Base-by-base conservation (phyloP, 129 eudicot species). In the Pulicaria dysenterica region DNA sequence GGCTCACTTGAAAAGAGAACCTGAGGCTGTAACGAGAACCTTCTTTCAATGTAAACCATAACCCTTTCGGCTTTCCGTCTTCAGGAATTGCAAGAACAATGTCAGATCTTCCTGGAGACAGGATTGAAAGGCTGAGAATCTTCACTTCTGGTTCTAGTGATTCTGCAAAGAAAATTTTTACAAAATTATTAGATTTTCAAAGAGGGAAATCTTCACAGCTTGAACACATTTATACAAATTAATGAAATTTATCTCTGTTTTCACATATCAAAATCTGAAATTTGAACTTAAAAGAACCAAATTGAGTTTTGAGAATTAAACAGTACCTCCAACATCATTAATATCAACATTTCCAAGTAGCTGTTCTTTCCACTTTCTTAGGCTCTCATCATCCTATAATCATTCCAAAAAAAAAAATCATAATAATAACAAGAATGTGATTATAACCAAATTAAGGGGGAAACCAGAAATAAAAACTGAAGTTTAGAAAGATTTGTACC, bases 311-410 rank as follows among this genome's bases (percentile, higher is more conserved):
- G 4, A 14, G 14, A 61, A 34, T 31, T 5, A 15, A 36, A 45
- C 3, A 39, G 31, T 83, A 87, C 92, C 92, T 87, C 92, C 92
- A 81, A 81, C 86, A 69, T 77, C 46, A 70, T 76, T 76, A 34
- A 87, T 60, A 62, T 87, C 89, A 77, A 87, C 85, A 43, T 80
- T 84, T 37, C 92, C 92, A 76, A 87, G 89, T 48, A 87, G 83
- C 66, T 87, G 92, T 70, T 87, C 89, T 83, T 87, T 87, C 92
- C 92, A 87, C 66, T 83, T 87, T 82, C 89, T 84, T 50, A 87
- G 76, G 59, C 92, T 87, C 74, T 87, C 92, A 79, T 87, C 92
- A 81, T 87, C 92, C 92, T 87, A 70, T 5, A 61, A 15, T 50
- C 77, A 70, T 69, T 61, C n/a, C 38, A 56, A 62, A 54, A 16